Evolutionary conservation across 768 basidiomycete species (phyloP), one percentile per base, ranked within the genome.

Genomic region (Trametes cubensis): DNA sequence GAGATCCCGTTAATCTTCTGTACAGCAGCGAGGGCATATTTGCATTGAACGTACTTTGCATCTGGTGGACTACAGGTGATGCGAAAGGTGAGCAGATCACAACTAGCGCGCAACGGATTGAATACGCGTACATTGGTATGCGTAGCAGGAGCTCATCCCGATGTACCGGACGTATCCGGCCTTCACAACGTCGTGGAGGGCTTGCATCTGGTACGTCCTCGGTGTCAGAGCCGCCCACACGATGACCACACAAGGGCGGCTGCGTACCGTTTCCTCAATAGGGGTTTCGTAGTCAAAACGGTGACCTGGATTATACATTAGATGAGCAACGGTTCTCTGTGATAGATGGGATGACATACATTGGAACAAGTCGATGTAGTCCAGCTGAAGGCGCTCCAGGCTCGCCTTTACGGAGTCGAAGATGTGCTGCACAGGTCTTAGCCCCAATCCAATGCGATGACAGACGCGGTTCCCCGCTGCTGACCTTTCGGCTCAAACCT

Each of bases 331-430:
- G n/a, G n/a, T n/a, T n/a, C n/a, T n/a, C n/a, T n/a, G n/a, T n/a
- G n/a, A n/a, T n/a, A n/a, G n/a, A n/a, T n/a, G n/a, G n/a, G n/a
- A 7, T 18, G 10, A 10, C 48, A 1, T 28, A 78, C 81, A 80
- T 67, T 81, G 85, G 21, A 86, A 74, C 7, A 87, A 63, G 65
- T 88, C 86, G 57, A 88, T 80, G 60, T 86, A 83, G 55, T 85
- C 84, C 49, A 73, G 67, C 51, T 78, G 75, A 42, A 81, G 75
- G 39, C 80, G 75, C 38, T 74, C 71, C 28, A 81, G 64, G 50
- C 76, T 78, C 45, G 25, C 40, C 49, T 62, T 62, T 6, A 62
- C 61, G 11, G 58, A 55, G 39, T 64, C 63, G 21, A 64, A 64
- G 30, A 64, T 64, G 26, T 64, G 63, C 63, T 64, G 13, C 42